These are phyloP conservation scores for Peronospora tabacina DNA, from an alignment of 352 stramenopile species.

Conservation along the genomic window DNA sequence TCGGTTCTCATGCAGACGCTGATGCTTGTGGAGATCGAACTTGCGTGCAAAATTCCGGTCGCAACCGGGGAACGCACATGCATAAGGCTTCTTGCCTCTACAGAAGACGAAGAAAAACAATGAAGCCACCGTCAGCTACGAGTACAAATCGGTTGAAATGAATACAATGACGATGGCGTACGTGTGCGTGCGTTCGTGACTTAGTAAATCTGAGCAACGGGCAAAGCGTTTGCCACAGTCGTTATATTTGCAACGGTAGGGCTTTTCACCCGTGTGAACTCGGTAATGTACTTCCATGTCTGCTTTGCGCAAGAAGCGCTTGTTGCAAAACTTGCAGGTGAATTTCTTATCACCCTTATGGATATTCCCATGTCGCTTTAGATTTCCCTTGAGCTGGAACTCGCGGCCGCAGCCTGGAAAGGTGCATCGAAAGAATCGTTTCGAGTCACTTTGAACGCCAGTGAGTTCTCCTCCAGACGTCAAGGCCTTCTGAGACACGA, in stretches of 20 bases:
- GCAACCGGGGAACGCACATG: conserved; percentile 44
- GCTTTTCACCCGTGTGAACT: conserved; percentile 72
- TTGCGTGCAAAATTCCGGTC: conserved; percentile 43
- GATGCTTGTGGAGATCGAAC: conserved; percentile 72
- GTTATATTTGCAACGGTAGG: conserved; percentile 49
- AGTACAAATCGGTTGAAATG: conserved; percentile 5
- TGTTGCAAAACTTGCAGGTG: conserved; percentile 47
- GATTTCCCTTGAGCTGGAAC: conserved; percentile 61
- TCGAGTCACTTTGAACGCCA: conserved; percentile 5
- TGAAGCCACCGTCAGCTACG: conserved; percentile 7
- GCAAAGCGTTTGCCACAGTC: conserved; percentile 57
- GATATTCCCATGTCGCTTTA: conserved; percentile 53
- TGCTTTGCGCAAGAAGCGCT: conserved; percentile 60
- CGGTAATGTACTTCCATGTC: conserved; percentile 70
- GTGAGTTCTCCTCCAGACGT: not conserved
- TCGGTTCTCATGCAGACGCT: conserved; percentile 40
- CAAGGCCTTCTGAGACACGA: not conserved
- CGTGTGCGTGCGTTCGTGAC: conserved; percentile 67
- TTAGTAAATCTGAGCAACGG: conserved; percentile 62
- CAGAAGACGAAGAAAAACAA: conserved; percentile 3
- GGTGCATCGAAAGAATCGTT: conserved; percentile 35
- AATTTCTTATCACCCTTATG: conserved; percentile 58
- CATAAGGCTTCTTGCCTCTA: conserved; percentile 58
- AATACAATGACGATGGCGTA: conserved; percentile 17
- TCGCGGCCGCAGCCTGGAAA: conserved; percentile 47